Conservation (phyloP, 495 filamentous ascomycete species). For the Lasiosphaeris hirsuta region DNA sequence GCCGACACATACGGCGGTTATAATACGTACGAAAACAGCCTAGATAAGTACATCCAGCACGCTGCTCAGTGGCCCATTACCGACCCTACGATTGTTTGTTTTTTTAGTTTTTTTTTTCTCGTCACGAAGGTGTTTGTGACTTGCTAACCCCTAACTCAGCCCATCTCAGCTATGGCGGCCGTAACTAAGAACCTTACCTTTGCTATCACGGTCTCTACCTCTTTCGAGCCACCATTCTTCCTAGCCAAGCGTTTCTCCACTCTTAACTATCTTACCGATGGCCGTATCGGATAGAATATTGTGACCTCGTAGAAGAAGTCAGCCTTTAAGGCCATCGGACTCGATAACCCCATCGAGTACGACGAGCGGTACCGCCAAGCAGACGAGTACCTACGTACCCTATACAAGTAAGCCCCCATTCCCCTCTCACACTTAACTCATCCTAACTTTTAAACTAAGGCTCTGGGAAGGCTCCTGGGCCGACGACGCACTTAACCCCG, state of each 20-base stretch:
- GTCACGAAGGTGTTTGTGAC: neutral
- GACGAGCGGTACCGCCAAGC: conserved; percentile 60
- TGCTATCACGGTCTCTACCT: conserved; percentile 55
- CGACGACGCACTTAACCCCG: conserved; percentile 48
- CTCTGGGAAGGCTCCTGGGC: conserved; percentile 64
- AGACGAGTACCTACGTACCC: conserved; percentile 57
- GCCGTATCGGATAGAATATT: conserved; percentile 63
- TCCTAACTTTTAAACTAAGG: conserved; percentile 22
- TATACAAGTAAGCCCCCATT: conserved; percentile 47
- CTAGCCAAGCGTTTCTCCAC: conserved; percentile 60
- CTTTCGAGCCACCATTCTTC: conserved; percentile 56
- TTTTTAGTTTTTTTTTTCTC: no score
- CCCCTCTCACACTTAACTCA: neutral
- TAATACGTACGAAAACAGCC: conserved; percentile 54
- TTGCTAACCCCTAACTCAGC: conserved; percentile 11
- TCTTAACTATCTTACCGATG: conserved; percentile 59
- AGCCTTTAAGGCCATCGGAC: conserved; percentile 56
- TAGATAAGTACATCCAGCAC: conserved; percentile 43
- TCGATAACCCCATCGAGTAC: conserved; percentile 55
- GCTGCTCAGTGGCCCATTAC: conserved; percentile 60
- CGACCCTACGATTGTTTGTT: conserved; percentile 48
- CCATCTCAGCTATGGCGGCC: conserved; percentile 54
- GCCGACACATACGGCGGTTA: conserved; percentile 59
- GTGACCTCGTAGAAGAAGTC: conserved; percentile 60
- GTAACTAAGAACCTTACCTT: conserved; percentile 54